Conservation (phyloP, 768 basidiomycete genomes). For the Hydnum rufescens region DNA sequence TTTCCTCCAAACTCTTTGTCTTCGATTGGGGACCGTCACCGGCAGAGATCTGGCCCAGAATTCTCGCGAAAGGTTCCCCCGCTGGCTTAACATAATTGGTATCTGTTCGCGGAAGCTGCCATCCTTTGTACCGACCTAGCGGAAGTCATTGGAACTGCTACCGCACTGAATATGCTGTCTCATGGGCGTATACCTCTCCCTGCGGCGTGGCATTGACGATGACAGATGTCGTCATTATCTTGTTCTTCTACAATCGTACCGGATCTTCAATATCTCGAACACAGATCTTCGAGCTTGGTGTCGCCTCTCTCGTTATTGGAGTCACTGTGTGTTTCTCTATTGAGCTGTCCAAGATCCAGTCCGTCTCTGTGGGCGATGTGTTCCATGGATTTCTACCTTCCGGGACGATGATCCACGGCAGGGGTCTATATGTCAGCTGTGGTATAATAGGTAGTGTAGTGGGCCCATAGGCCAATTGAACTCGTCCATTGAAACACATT, state of each 20-base stretch:
- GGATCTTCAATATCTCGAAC: neutral
- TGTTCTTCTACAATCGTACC: constrained; percentile 11
- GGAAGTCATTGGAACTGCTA: constrained; percentile 25
- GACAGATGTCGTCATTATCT: constrained; percentile 18
- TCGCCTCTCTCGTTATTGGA: constrained; percentile 12
- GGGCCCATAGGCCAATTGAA: neutral
- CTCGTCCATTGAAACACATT: neutral
- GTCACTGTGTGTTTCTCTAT: constrained; percentile 24
- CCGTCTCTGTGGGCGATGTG: constrained; percentile 19
- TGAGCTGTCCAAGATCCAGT: constrained; percentile 21
- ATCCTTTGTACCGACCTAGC: constrained; percentile 24
- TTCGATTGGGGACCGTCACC: constrained; percentile 22
- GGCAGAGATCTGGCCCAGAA: constrained; percentile 16
- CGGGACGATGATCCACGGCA: constrained; percentile 11
- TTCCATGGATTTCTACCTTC: constrained; percentile 22
- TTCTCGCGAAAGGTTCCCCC: constrained; percentile 14
- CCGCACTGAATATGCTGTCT: constrained; percentile 22
- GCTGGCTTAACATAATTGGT: constrained; percentile 3
- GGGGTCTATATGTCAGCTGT: constrained; percentile 7
- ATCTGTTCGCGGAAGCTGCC: constrained; percentile 17
- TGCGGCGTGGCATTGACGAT: constrained; percentile 18
- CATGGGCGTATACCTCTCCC: constrained; percentile 16
- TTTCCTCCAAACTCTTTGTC: constrained; percentile 19
- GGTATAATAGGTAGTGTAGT: constrained; percentile 11
- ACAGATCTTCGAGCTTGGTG: constrained; percentile 7